Evolutionary conservation across 2,329 filamentous ascomycete species (phyloP), one percentile per base, ranked within the genome.

Genomic region (Botrytis aclada): DNA sequence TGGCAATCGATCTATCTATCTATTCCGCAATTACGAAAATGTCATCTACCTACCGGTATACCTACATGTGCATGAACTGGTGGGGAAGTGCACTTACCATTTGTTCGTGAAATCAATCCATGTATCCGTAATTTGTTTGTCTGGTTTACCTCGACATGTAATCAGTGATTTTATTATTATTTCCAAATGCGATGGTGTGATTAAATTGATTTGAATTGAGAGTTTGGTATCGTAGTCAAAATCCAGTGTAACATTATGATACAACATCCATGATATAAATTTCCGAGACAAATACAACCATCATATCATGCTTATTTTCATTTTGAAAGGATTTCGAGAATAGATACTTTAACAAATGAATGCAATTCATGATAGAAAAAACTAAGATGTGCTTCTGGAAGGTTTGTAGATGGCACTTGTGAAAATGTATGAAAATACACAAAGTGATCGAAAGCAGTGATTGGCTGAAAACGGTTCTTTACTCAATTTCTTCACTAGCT

Each of bases 401-500:
- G 34, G 25, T n/a, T 67, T 70, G 54, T 63, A 67, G 61, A 69
- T 72, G 54, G 63, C 37, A 63, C 61, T 54, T 37, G 20, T 63
- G 37, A 37, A 22, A 51, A n/a, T 51, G 25, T n/a, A 51, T 51
- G 47, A n/a, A 54, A 54, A 25, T 54, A 70, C 45, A 65, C 69
- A 29, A 66, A 74, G 71, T 74, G 65, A 73, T 76, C 73, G 76
- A 76, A 77, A 78, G 72, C 77, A 78, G 77, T 78, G 74, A 76
- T 76, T 78, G 77, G 76, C 78, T 75, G 79, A 77, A 80, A 77
- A 73, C 79, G 79, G 77, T 73, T 66, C 63, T 32, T 72, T 69
- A 29, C 78, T 76, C 51, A 76, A 75, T 78, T 77, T 75, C 72
- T 75, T 74, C 58, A 72, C 72, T 76, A 76, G 60, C 71, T 63